Percentiles rank a stretch among this genome's conserved stretches.
Conservation (phyloP, 192 early-diverging fungal species). For the Coemansia sp. region DNA sequence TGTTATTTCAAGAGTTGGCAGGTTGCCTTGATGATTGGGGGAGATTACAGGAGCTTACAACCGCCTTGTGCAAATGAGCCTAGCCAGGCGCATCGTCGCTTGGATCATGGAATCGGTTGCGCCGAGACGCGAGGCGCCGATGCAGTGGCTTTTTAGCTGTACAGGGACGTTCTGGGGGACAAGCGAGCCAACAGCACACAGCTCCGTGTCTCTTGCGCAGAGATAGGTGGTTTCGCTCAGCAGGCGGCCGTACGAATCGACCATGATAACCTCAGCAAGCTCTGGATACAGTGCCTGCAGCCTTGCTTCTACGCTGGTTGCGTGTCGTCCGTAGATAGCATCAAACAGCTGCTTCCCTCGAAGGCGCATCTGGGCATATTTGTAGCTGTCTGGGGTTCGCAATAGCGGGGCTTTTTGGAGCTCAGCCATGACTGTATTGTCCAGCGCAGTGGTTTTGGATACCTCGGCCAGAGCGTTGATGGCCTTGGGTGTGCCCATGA, state of each 20-base stretch:
- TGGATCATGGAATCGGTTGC: constrained; percentile 38
- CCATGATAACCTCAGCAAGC: constrained; percentile 30
- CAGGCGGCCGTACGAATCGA: constrained; percentile 35
- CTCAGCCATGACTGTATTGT: constrained; percentile 7
- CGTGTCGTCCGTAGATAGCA: constrained; percentile 28
- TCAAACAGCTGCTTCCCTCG: constrained; percentile 24
- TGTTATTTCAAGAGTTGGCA: not conserved
- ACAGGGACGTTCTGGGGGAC: constrained; percentile 35
- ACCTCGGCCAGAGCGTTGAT: constrained; percentile 34
- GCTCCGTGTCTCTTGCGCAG: constrained; percentile 27
- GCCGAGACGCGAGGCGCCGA: constrained; percentile 33
- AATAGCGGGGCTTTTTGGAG: not conserved
- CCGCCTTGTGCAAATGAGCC: constrained; percentile 16
- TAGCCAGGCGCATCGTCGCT: constrained; percentile 33
- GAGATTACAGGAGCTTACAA: not conserved
- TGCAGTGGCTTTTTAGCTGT: constrained; percentile 49
- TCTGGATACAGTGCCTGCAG: constrained; percentile 33
- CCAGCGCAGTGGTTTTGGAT: constrained; percentile 8
- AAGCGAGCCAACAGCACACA: constrained; percentile 34
- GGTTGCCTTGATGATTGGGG: too few relatives aligned
- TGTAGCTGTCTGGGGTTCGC: constrained; percentile 8
- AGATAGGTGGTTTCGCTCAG: constrained; percentile 29
- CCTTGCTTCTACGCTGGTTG: constrained; percentile 13
- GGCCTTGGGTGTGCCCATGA: constrained; percentile 34
- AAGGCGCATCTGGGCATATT: constrained; percentile 17